Evolutionary conservation across 2,329 filamentous ascomycete genomes (phyloP).

Genomic region (Colletotrichum magnum): DNA sequence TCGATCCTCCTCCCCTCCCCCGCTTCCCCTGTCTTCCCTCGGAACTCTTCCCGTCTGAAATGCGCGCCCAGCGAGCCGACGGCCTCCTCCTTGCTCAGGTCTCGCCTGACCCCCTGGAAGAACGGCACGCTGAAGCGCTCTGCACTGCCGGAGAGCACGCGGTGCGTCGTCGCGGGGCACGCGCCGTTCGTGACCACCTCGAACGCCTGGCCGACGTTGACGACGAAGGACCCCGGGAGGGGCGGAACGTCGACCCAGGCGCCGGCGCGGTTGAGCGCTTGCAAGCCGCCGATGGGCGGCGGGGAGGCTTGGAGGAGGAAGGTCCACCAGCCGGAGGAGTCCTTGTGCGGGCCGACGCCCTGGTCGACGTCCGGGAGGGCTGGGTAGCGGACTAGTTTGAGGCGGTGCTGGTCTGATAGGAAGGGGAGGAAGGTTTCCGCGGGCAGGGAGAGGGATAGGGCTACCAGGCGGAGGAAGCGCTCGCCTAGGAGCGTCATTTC

Average conservation of each 20-base stretch:
- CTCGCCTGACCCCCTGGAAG: slow-evolving; percentile 64
- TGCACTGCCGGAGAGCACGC: slow-evolving; percentile 52
- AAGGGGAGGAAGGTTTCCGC: slow-evolving; percentile 65
- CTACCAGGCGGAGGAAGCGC: slow-evolving; percentile 69
- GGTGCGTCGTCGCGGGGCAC: slow-evolving; percentile 66
- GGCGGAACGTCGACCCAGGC: slow-evolving; percentile 65
- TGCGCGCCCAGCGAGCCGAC: slow-evolving; percentile 54
- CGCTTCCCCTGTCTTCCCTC: slow-evolving; percentile 47
- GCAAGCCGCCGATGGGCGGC: slow-evolving; percentile 62
- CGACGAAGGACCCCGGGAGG: slow-evolving; percentile 65
- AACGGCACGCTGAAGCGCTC: slow-evolving; percentile 61
- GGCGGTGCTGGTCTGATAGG: slow-evolving; percentile 69
- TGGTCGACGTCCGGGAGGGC: slow-evolving; percentile 51
- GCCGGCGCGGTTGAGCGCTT: slow-evolving; percentile 64
- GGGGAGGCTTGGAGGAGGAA: slow-evolving; percentile 73
- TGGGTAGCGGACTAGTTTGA: slow-evolving; percentile 71
- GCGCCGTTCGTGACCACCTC: slow-evolving; percentile 69
- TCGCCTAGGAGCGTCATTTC: slow-evolving; percentile 66
- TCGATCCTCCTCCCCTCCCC: slow-evolving; percentile 57
- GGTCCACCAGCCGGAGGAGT: slow-evolving; percentile 75
- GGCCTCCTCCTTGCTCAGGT: slow-evolving; percentile 60
- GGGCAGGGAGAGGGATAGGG: slow-evolving; percentile 66
- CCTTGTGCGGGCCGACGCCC: slow-evolving; percentile 74
- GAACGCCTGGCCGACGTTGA: slow-evolving; percentile 72
- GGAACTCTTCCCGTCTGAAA: slow-evolving; percentile 47